Base-by-base conservation (phyloP, 441 rosid species). In the Sinapis alba region DNA sequence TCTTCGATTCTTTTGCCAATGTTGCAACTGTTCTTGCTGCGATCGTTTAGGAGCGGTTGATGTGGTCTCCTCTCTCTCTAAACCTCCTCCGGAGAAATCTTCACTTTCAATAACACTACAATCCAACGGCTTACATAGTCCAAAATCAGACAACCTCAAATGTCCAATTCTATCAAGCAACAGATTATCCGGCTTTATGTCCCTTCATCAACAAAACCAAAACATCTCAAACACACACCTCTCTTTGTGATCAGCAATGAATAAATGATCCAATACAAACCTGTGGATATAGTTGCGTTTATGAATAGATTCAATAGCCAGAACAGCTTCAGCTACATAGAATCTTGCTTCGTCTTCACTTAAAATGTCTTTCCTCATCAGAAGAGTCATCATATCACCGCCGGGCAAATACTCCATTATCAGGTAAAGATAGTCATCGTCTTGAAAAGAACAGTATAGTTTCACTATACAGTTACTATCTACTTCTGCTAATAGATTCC, bases 361-460 rank as follows among this genome's bases (percentile, higher is more conserved):
- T 80, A 94, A 80, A 58, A 86, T 88, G 84, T 94, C 98, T 84
- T 94, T 94, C 74, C 98, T 87, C 98, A 94, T 94, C 38, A 94
- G 85, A 67, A 94, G 85, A 61, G 98, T 94, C 98, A 94, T 94
- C 97, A 94, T 88, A 85, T 92, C 98, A 60, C 98, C 98, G 19
- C 97, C 98, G 43, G 97, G 97, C 59, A 94, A 82, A 84, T 92
- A 94, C 82, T 94, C 98, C 98, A 94, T 94, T 57, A 94, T 88
- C 57, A 94, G 90, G 74, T 94, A 94, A 75, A 94, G 95, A 81
- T 75, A 94, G 54, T 90, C 98, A 16, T 94, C 88, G 81, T 92
- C 98, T 86, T 94, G 98, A 76, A 94, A 94, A 69, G 98, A 94
- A 77, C 91, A 94, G 65, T 94, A 94, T 71, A 94, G 89, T 77